Evolutionary conservation across 306 rosid species (phyloP), one percentile per base, ranked within the genome.

Genomic region (Coriaria nepalensis): DNA sequence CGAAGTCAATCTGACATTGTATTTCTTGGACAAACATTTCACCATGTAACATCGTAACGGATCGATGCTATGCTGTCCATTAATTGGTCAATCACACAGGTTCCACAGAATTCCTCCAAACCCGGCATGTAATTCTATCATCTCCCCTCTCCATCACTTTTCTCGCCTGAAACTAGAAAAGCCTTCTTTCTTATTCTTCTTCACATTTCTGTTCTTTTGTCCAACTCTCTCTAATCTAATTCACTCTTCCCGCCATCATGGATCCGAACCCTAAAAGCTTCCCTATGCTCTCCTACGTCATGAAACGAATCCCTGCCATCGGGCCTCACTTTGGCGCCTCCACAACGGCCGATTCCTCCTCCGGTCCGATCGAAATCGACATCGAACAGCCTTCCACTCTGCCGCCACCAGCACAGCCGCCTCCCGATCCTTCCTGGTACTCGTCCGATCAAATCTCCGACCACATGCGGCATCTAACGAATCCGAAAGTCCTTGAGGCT

Each of bases 251-350:
- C 29, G 40, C 51, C 47, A 63, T 61, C 37, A 81, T 90, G 95
- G 95, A 90, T 85, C 94, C 95, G 14, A 56, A 81, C 57, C 98
- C 94, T 7, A 73, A 78, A 45, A 74, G 37, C 6, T 71, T 64
- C 65, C 95, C 98, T 12, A 46, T 90, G 38, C 94, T 90, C 62
- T 79, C 92, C 50, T 85, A 81, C 70, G 92, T 90, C 52, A 67
- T 90, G 92, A 63, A 77, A 6, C 93, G 85, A 2, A 51, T 90
- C 32, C 85, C 81, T 41, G 61, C 82, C 4, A 53, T 85, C 39
- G 54, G 65, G 4, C 40, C 61, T 29, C 40, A 53, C 29, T 20
- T 20, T 3, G 4, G 11, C 66, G 40, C 33, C 77, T 15, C 0
- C 43, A 37, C 29, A 1, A 20, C 2, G 29, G n/a, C 4, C 37